phyloP scores from a whole-genome alignment of 805 yeast genomes.

The Alloascoidea hylecoeti region DNA sequence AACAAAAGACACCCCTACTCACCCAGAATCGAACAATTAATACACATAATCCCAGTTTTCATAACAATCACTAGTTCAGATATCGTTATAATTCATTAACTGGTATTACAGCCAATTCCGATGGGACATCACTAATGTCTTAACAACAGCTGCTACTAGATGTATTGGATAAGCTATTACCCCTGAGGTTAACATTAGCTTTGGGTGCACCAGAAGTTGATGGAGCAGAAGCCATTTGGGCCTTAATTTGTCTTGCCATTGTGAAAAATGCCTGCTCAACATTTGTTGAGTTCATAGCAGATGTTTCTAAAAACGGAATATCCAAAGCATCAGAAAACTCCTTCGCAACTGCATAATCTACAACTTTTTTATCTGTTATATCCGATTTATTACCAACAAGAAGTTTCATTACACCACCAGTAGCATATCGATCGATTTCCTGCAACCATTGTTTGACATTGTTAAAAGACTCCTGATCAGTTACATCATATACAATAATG shows the following conservation, averaged over 20 bases:
- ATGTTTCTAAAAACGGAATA: conserved; percentile 91
- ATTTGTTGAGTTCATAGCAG: conserved; percentile 88
- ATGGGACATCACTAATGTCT: neutral
- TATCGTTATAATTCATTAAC: no score
- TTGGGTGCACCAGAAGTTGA: conserved; percentile 22
- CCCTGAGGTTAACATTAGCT: conserved; percentile 23
- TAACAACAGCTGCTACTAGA: conserved; percentile 20
- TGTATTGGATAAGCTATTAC: conserved; percentile 15
- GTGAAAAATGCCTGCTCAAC: conserved; percentile 98
- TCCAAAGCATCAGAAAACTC: conserved; percentile 94
- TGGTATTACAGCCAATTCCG: no score
- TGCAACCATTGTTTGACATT: conserved; percentile 98
- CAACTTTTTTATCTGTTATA: conserved; percentile 84
- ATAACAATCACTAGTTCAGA: no score
- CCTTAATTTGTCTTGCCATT: conserved; percentile 97
- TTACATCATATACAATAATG: conserved; percentile 93
- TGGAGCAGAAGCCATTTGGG: conserved; percentile 65
- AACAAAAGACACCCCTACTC: no score
- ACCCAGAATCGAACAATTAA: no score
- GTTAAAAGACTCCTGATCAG: conserved; percentile 79
- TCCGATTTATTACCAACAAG: conserved; percentile 96
- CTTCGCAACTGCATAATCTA: conserved; percentile 90
- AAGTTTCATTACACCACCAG: conserved; percentile 92
- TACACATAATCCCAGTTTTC: no score
- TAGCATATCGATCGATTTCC: conserved; percentile 96